Conservation (phyloP, 495 filamentous ascomycete genomes). For the Penicillium crystallinum region DNA sequence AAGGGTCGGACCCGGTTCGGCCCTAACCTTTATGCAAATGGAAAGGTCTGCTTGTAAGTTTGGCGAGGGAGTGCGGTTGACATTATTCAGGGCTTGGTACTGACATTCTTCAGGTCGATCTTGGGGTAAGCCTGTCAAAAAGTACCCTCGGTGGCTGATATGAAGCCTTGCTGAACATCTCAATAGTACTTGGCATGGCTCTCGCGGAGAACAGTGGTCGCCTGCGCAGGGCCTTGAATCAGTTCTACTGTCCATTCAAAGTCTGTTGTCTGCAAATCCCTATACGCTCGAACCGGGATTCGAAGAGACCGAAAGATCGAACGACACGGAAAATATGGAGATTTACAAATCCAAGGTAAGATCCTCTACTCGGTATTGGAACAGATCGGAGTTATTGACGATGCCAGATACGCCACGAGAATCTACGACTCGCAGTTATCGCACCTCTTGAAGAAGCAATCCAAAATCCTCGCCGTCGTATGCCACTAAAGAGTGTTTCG, state of each 20-base stretch:
- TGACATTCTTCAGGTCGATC: slow-evolving; percentile 61
- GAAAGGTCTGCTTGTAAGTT: slow-evolving; percentile 84
- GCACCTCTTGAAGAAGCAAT: slow-evolving; percentile 78
- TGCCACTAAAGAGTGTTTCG: neutral
- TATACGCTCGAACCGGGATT: slow-evolving; percentile 97
- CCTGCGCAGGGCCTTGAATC: slow-evolving; percentile 94
- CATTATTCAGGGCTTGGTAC: slow-evolving; percentile 11
- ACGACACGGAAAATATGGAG: slow-evolving; percentile 70
- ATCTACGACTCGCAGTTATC: slow-evolving; percentile 79
- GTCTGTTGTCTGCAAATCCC: slow-evolving; percentile 86
- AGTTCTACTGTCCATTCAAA: slow-evolving; percentile 91
- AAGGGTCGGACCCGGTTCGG: slow-evolving; percentile 84
- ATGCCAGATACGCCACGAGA: slow-evolving; percentile 82
- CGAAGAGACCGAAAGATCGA: slow-evolving; percentile 60
- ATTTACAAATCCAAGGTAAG: slow-evolving; percentile 81
- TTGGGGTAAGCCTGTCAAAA: slow-evolving; percentile 58
- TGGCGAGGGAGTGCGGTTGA: neutral
- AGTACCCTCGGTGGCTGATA: neutral
- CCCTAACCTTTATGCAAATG: slow-evolving; percentile 89
- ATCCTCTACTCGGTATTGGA: neutral
- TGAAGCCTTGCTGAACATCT: neutral
- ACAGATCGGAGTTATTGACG: neutral
- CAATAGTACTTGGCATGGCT: slow-evolving; percentile 86
- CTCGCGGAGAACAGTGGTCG: slow-evolving; percentile 89
- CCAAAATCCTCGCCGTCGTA: slow-evolving; percentile 37